Base-by-base conservation (phyloP, 805 yeast genomes). In the Wickerhamomyces hampshirensis region DNA sequence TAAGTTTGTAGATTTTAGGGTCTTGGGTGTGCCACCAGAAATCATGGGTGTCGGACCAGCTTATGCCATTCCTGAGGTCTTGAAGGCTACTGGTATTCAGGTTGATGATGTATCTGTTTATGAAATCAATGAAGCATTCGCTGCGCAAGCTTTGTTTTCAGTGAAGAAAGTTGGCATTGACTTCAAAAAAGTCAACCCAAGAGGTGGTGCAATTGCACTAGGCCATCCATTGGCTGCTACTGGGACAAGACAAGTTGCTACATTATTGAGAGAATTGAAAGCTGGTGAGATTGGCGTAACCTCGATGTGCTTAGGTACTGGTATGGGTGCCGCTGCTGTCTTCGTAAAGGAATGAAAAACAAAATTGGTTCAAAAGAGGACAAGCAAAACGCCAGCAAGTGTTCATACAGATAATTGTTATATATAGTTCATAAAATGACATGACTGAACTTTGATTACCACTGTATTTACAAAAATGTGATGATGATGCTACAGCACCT, bases 31-130 rank as follows among this genome's bases (percentile, higher is more conserved):
- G 31, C 96, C 97, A 38, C 97, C 97, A 16, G 95, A 87, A 64
- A 77, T 89, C 43, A 91, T 91, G 98, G 98, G 98, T 40, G 79
- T 91, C 52, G 98, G 98, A 30, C 98, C 98, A 40, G 97, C 95
- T 18, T 77, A 74, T 52, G 98, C 98, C 41, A 89, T 91, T 53
- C 98, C 98, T 43, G 75, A 73, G 38, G 80, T 86, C 14, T 73
- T 91, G 48, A 68, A 72, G 59, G 76, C 75, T 55, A 53, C 68
- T 6, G 80, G 81, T 26, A 59, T 89, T 42, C 63, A 69, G 6
- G 68, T 74, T 19, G 71, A 73, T 32, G 95, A 88, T 50, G 65
- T 91, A 38, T 71, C 75, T 33, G 73, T 87, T 26, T 89, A 73
- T 59, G 98, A 91, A 68, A 79, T 91, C 56, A 89, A 89, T 63